phyloP scores from a whole-genome alignment of 306 rosid genomes.

The Fragaria iinumae region DNA sequence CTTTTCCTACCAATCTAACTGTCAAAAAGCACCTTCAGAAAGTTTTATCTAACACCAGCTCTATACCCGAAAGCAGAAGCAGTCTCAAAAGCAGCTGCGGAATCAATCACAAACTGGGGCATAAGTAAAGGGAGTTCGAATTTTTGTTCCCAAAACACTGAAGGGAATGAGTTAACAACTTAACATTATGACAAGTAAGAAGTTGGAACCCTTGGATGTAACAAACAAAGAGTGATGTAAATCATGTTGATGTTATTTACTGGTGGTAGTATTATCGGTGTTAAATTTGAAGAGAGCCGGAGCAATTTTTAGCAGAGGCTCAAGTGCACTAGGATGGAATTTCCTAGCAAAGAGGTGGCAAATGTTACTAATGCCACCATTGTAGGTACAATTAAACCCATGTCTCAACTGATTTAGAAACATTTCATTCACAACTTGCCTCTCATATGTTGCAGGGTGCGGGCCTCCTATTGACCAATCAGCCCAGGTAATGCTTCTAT shows the following conservation, averaged over 20 bases:
- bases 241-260: background rate
- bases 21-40: too few species aligned
- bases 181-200: background rate
- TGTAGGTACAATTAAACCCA: slow-evolving; percentile 37
- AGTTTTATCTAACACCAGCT: too few species aligned
- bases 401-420: slow-evolving; percentile 26
- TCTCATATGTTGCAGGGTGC: slow-evolving; percentile 27
- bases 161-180: too few species aligned
- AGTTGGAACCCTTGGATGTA: background rate
- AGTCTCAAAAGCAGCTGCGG: too few species aligned
- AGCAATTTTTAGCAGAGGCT: slow-evolving; percentile 26
- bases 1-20: too few species aligned
- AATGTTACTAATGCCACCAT: slow-evolving; percentile 22
- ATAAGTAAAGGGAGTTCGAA: background rate
- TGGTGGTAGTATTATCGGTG: background rate
- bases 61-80: too few species aligned
- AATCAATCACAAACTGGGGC: too few species aligned
- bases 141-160: too few species aligned
- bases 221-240: background rate
- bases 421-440: slow-evolving; percentile 22
- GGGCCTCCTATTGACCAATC: slow-evolving; percentile 46
- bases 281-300: slow-evolving; percentile 23
- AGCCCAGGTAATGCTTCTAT: slow-evolving; percentile 41
- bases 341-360: slow-evolving; percentile 45
- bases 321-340: slow-evolving; percentile 30